Base-by-base conservation (phyloP, 768 basidiomycete genomes). In the Asterophora lycoperdoides region DNA sequence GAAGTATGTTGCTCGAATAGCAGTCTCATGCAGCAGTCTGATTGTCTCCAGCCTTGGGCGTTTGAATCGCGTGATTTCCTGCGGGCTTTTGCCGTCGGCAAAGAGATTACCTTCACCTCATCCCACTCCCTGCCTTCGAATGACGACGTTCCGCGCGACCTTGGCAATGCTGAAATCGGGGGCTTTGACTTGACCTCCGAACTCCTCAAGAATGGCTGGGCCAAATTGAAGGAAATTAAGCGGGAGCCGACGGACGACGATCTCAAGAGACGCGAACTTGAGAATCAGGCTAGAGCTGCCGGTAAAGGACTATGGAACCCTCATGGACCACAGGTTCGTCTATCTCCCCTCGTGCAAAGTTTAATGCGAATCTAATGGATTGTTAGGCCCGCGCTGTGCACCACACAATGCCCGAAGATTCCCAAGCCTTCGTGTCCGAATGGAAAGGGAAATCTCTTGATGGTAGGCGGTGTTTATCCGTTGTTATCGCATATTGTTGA, bases 51-150 rank as follows among this genome's bases (percentile, higher is more conserved):
- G 90, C 81, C 85, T 5, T 93, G 86, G 83, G 89, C 95, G 2
- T 96, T 86, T 65, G 90, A 94, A 63, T 81, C 93, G 40, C 86
- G 96, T 56, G 96, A 97, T 69, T 96, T 86, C 68, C 74, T 98
- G 30, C 86, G 96, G 36, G 72, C 83, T 18, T 69, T 93, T 39
- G 74, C 83, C 9, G 92, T 97, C 43, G 95, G 94, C 55, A 97
- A 96, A 64, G 84, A 94, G 67, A 76, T 97, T 59, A 77, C 84
- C 0, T 96, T 95, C 68, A 78, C 76, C 19, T 83, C 93, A 8
- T 80, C 81, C 19, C 91, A 96, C 66, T 83, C 85, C 34, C 71
- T 96, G 35, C 78, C 89, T 8, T 68, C 84, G 29, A 84, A 81
- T 50, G 89, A 89, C 56, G 89, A 89, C 50, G 67, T 78, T 32